Evolutionary conservation across 2,329 filamentous ascomycete genomes (phyloP).

Genomic region (Hypoxylon sp.): DNA sequence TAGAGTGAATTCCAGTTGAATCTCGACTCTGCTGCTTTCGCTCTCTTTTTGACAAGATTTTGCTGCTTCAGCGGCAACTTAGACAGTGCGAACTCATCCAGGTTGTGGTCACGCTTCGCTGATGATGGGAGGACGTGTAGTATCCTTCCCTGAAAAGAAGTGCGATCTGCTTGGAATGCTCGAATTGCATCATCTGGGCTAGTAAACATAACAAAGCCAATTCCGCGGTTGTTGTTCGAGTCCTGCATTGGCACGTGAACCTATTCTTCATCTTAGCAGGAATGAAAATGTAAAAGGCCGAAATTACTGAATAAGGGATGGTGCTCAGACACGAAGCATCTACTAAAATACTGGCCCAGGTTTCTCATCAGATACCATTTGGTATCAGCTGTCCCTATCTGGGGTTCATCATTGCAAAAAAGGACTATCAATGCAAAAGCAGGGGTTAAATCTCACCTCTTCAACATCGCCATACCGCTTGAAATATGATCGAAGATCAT

Average conservation of each 20-base stretch:
- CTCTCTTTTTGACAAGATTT: conserved; percentile 87
- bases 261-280: conserved; percentile 69
- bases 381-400: conserved; percentile 99
- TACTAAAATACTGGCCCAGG: conserved; percentile 99
- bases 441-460: conserved; percentile 78
- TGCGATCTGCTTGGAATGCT: conserved; percentile 87
- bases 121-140: conserved; percentile 90
- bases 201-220: conserved; percentile 86
- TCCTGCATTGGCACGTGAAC: conserved; percentile 86
- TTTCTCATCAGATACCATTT: conserved; percentile 87
- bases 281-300: conserved; percentile 47
- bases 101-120: conserved; percentile 82
- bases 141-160: conserved; percentile 91
- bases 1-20: conserved; percentile 99
- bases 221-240: conserved; percentile 84
- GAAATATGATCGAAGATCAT: conserved; percentile 82
- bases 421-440: conserved; percentile 42
- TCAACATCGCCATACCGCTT: conserved; percentile 80
- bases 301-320: conserved; percentile 54
- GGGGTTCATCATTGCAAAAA: conserved; percentile 87
- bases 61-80: conserved; percentile 96
- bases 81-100: conserved; percentile 91
- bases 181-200: conserved; percentile 80
- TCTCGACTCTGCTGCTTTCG: conserved; percentile 80
- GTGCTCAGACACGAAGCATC: conserved; percentile 94